A percentile compares a stretch with the other conserved stretches of the same genome.
Conservation (phyloP, 139 green algal genomes). For the Chlorella sp. region DNA sequence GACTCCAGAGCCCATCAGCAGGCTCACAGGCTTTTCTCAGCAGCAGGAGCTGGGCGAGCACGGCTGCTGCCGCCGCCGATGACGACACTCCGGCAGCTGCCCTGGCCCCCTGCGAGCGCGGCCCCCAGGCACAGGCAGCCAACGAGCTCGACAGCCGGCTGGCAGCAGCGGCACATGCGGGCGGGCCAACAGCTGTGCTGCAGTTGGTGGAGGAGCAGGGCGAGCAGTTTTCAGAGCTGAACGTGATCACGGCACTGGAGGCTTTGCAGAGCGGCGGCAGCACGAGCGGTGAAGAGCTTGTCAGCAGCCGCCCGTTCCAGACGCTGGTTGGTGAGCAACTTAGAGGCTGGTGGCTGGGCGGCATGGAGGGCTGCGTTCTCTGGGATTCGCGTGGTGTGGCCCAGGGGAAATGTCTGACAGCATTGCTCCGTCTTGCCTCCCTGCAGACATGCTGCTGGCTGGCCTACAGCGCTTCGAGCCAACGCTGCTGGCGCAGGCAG, state of each 20-base stretch:
- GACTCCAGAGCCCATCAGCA: too few species aligned
- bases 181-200: neutral
- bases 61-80: too few species aligned
- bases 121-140: neutral
- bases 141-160: neutral
- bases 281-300: neutral
- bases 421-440: neutral
- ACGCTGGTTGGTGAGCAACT: too few species aligned
- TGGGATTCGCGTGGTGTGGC: too few species aligned
- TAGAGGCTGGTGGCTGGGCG: too few species aligned
- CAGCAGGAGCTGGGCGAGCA: too few species aligned
- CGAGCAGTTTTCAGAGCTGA: neutral
- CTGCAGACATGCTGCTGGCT: constrained; percentile 22
- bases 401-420: neutral
- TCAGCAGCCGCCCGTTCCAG: too few species aligned
- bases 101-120: neutral
- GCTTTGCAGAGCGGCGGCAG: neutral
- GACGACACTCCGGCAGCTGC: neutral
- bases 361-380: too few species aligned
- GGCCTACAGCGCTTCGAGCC: constrained; percentile 16
- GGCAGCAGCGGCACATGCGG: neutral
- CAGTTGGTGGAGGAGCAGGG: neutral
- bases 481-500: neutral
- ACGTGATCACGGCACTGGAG: neutral
- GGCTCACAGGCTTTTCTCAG: too few species aligned